Percentiles rank a stretch among this genome's conserved stretches.
These are phyloP conservation scores for Leptographium flavum DNA, from an alignment of 2,329 filamentous ascomycete genomes.

Conservation along the genomic window DNA sequence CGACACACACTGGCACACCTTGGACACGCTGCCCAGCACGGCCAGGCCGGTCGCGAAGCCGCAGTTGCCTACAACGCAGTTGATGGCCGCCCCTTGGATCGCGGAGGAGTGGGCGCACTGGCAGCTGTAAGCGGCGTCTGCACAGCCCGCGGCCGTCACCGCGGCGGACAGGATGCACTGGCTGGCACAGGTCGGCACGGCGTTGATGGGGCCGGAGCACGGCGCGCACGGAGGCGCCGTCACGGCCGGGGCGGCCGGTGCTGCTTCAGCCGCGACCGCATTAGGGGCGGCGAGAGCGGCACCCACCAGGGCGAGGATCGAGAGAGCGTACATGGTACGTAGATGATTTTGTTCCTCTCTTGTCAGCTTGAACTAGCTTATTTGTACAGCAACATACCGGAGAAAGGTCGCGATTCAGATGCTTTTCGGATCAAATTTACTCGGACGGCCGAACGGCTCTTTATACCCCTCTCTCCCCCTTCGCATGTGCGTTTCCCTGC, in stretches of 20 bases:
- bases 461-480: too few relatives aligned
- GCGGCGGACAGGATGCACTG: slow-evolving; percentile 2
- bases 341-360: too few relatives aligned
- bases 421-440: too few relatives aligned
- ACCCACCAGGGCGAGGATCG: too few relatives aligned
- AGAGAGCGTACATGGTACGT: too few relatives aligned
- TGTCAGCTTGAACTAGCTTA: too few relatives aligned
- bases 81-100: slow-evolving; percentile 3
- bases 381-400: too few relatives aligned
- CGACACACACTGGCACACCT: slow-evolving; percentile 1
- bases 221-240: neutral
- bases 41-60: neutral
- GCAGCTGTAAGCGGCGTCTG: slow-evolving; percentile 1
- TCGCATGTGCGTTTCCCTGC: too few relatives aligned
- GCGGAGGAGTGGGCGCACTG: slow-evolving; percentile 3
- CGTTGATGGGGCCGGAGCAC: neutral
- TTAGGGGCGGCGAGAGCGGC: too few relatives aligned
- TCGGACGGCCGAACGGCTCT: too few relatives aligned
- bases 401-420: too few relatives aligned
- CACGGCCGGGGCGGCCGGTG: neutral
- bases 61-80: slow-evolving; percentile 4
- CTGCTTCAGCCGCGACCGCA: too few relatives aligned
- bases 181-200: slow-evolving; percentile 1
- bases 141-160: neutral
- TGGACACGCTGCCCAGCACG: neutral